phyloP scores from a whole-genome alignment of 108 stramenopile genomes.

The Skeletonema menzelii region DNA sequence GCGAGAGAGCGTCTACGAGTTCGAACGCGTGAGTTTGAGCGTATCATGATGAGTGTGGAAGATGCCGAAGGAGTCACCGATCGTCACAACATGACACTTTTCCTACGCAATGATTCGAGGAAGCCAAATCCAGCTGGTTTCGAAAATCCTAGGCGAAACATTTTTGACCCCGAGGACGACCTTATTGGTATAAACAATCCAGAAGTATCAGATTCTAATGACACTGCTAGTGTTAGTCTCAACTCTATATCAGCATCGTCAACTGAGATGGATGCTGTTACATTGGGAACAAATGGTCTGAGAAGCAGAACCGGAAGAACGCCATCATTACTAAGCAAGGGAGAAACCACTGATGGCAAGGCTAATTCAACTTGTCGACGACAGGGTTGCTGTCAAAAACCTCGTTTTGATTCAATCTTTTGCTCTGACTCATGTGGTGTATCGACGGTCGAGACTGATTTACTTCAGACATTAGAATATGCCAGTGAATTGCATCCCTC shows the following conservation, averaged over 20 bases:
- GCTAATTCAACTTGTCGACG: constrained; percentile 36
- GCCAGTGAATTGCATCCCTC: constrained; percentile 72
- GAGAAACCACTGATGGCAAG: neutral
- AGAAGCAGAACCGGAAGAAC: neutral
- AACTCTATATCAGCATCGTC: neutral
- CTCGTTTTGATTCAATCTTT: constrained; percentile 83
- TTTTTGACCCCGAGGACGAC: constrained; percentile 86
- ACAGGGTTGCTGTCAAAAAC: constrained; percentile 52
- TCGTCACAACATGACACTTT: constrained; percentile 87
- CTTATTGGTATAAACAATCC: constrained; percentile 6
- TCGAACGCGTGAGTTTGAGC: constrained; percentile 74
- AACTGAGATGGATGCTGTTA: neutral
- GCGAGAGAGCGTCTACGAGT: constrained; percentile 66
- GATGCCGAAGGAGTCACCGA: constrained; percentile 83
- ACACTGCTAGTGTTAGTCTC: neutral
- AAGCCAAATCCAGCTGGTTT: constrained; percentile 71
- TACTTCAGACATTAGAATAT: constrained; percentile 68
- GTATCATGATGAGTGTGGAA: constrained; percentile 65
- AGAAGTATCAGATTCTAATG: constrained; percentile 2
- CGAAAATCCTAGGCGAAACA: constrained; percentile 58
- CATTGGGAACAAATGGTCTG: neutral
- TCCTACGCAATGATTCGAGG: constrained; percentile 71
- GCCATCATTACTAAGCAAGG: neutral
- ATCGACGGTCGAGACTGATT: constrained; percentile 62
- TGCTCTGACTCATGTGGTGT: constrained; percentile 88